These are phyloP conservation scores for Sordariomycetes sp. DNA, from an alignment of 2,329 filamentous ascomycete species.

Conservation along the genomic window DNA sequence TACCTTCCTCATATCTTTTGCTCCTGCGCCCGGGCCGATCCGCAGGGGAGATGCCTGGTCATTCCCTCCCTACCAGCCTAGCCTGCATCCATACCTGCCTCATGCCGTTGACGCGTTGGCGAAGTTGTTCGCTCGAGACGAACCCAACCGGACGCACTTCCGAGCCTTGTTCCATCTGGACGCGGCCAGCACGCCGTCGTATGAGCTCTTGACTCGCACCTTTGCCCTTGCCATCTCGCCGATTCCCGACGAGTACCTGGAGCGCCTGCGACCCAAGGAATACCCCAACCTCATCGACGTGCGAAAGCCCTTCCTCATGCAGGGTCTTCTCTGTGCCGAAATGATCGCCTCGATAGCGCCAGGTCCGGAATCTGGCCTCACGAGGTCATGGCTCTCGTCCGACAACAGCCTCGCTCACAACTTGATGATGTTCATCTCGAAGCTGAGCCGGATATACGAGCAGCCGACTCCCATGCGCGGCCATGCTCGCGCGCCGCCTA, in stretches of 20 bases:
- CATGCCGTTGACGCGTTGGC: slow-evolving; percentile 84
- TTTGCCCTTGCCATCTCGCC: slow-evolving; percentile 83
- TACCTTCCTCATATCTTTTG: slow-evolving; percentile 85
- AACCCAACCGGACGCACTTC: slow-evolving; percentile 83
- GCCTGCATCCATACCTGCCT: slow-evolving; percentile 78
- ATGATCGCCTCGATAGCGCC: slow-evolving; percentile 72
- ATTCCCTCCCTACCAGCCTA: slow-evolving; percentile 74
- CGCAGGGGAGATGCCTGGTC: slow-evolving; percentile 48
- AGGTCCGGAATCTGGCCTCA: slow-evolving; percentile 60
- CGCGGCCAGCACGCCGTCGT: slow-evolving; percentile 50
- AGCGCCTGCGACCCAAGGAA: slow-evolving; percentile 46
- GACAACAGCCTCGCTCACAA: slow-evolving; percentile 77
- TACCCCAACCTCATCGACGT: slow-evolving; percentile 64
- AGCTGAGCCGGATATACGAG: slow-evolving; percentile 58
- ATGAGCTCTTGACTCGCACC: slow-evolving; percentile 75
- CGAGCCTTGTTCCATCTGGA: slow-evolving; percentile 73
- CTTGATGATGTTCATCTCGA: slow-evolving; percentile 65
- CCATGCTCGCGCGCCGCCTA: slow-evolving; percentile 19
- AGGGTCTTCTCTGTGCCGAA: slow-evolving; percentile 83
- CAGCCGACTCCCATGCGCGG: slow-evolving; percentile 24
- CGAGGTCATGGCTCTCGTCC: slow-evolving; percentile 72
- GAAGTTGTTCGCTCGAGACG: slow-evolving; percentile 84
- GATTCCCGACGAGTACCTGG: slow-evolving; percentile 56
- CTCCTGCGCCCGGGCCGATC: slow-evolving; percentile 64
- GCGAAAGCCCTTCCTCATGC: slow-evolving; percentile 83